phyloP scores from a whole-genome alignment of 352 stramenopile genomes.

The Globisporangium lucens region DNA sequence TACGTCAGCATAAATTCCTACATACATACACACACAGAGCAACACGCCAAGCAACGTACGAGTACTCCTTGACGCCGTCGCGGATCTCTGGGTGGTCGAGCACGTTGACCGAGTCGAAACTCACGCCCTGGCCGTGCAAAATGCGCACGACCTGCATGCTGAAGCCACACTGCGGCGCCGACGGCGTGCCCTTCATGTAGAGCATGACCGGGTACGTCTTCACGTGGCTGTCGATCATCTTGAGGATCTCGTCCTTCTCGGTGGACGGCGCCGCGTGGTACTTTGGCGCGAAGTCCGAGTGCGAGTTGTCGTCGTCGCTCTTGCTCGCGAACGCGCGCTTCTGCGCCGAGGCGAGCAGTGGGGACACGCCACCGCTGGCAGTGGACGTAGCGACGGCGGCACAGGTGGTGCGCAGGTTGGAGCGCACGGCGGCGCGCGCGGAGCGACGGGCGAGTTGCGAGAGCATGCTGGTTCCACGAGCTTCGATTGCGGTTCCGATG shows the following conservation, averaged over 20 bases:
- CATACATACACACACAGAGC: background rate
- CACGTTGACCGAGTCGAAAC: conserved; percentile 98
- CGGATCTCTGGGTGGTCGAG: conserved; percentile 97
- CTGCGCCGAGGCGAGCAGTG: conserved; percentile 7
- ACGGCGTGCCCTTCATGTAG: conserved; percentile 99
- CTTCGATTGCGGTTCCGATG: conserved; percentile 13
- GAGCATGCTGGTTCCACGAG: conserved; percentile 22
- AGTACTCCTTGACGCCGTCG: conserved; percentile 98
- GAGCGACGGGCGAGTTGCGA: conserved; percentile 35
- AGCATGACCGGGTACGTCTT: conserved; percentile 96
- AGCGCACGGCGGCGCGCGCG: conserved; percentile 26
- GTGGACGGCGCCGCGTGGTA: conserved; percentile 82
- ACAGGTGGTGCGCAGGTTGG: conserved; percentile 11
- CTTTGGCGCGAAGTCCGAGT: conserved; percentile 89
- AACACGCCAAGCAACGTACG: conserved; percentile 55
- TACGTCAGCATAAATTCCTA: no score
- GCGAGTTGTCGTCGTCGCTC: conserved; percentile 49
- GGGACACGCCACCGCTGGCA: conserved; percentile 2
- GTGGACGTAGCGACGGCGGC: background rate
- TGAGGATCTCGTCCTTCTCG: conserved; percentile 86
- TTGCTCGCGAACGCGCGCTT: conserved; percentile 45
- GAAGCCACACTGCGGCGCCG: conserved; percentile 97
- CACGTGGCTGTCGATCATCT: conserved; percentile 89
- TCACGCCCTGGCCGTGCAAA: conserved; percentile 89
- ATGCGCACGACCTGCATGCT: conserved; percentile 95